A percentile compares a stretch with the other conserved stretches of the same genome.
Evolutionary conservation across 2,329 filamentous ascomycete species (phyloP).

Genomic region (Cryphonectria naterciae): DNA sequence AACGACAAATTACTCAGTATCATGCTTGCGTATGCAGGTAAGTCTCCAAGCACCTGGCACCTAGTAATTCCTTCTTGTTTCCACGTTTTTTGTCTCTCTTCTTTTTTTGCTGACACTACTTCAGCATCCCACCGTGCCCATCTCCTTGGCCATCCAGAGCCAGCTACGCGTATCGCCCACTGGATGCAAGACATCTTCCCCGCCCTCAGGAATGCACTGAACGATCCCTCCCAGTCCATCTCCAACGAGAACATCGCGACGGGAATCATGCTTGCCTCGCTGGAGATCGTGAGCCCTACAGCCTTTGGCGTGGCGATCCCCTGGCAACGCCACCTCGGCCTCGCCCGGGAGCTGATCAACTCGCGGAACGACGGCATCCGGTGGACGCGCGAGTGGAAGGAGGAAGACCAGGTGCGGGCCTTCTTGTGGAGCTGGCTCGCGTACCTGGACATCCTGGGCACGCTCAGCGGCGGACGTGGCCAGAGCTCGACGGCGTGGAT

Average conservation of each 20-base stretch:
- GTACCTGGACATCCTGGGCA: constrained; percentile 80
- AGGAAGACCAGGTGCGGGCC: constrained; percentile 65
- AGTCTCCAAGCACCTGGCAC: constrained; percentile 12
- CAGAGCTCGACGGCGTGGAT: constrained; percentile 53
- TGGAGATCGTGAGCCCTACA: constrained; percentile 82
- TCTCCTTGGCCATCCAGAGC: constrained; percentile 73
- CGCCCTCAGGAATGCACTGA: constrained; percentile 68
- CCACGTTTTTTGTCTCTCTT: not conserved
- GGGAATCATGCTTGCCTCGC: constrained; percentile 81
- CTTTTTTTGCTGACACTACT: not conserved
- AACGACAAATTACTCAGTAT: constrained; percentile 76
- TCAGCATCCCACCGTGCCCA: constrained; percentile 77
- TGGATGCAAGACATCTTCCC: constrained; percentile 84
- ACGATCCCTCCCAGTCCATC: constrained; percentile 63
- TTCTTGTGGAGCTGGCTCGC: constrained; percentile 84
- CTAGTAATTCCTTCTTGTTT: not conserved
- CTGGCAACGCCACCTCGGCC: constrained; percentile 78
- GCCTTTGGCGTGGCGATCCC: constrained; percentile 80
- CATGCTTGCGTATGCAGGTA: constrained; percentile 73
- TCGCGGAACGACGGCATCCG: constrained; percentile 54
- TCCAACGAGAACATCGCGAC: constrained; percentile 77
- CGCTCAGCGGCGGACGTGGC: constrained; percentile 63
- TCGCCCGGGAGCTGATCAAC: constrained; percentile 76
- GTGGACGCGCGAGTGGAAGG: constrained; percentile 52
- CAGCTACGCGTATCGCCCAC: constrained; percentile 74